Evolutionary conservation across 257 asterid genomes (phyloP).

Genomic region (Nyctanthes arbortristis): DNA sequence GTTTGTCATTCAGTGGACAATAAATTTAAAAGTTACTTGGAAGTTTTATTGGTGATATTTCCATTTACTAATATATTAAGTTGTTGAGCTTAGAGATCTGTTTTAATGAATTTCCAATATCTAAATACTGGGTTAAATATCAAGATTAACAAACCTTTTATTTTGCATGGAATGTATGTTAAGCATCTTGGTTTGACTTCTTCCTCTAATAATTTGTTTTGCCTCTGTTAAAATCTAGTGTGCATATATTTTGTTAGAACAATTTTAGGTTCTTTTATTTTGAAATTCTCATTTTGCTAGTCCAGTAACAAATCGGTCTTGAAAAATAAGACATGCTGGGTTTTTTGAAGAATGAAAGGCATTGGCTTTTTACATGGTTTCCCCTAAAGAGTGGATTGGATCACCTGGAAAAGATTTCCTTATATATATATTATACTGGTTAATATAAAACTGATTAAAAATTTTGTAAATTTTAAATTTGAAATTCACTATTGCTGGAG

Average conservation of each 20-base stretch:
- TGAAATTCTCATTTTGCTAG: neutral
- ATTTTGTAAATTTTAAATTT: slow-evolving; percentile 1
- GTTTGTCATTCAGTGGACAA: neutral
- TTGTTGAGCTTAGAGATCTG: neutral
- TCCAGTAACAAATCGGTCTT: neutral
- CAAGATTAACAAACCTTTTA: too few species aligned
- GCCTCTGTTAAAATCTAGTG: neutral
- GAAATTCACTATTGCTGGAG: neutral
- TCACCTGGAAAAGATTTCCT: too few species aligned
- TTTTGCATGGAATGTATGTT: neutral
- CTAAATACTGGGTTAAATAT: neutral
- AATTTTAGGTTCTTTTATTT: neutral
- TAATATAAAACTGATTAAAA: neutral
- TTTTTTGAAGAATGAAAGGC: too few species aligned
- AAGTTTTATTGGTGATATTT: neutral
- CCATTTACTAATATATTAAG: too few species aligned
- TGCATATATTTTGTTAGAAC: neutral
- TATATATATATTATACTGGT: neutral
- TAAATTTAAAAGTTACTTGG: neutral
- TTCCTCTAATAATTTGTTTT: neutral
- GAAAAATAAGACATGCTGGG: too few species aligned
- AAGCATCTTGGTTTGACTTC: neutral
- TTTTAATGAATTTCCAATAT: too few species aligned
- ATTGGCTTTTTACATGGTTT: too few species aligned
- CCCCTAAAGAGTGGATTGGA: too few species aligned